phyloP scores from a whole-genome alignment of 805 yeast species.

The Saccharomyces cerevisiae region DNA sequence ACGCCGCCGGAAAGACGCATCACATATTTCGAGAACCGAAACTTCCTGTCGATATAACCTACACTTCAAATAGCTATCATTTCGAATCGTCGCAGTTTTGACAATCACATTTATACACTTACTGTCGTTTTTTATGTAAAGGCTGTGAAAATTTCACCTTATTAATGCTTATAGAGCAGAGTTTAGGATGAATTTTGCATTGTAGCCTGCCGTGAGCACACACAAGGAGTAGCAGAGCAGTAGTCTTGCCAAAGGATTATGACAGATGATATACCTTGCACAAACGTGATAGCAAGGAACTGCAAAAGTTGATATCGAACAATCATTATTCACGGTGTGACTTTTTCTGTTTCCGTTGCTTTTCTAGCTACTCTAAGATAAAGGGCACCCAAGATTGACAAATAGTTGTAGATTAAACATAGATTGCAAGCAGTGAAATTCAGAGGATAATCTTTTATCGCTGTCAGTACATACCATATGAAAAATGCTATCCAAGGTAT shows the following conservation, averaged over 20 bases:
- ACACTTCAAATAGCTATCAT: background rate
- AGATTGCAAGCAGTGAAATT: background rate
- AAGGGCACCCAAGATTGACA: background rate
- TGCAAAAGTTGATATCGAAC: background rate
- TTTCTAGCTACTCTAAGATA: background rate
- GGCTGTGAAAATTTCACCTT: background rate
- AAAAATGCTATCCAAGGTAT: conserved; percentile 7
- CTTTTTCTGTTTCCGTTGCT: background rate
- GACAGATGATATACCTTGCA: background rate
- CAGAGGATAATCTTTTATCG: background rate
- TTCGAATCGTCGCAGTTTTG: too few species aligned
- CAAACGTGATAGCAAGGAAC: background rate
- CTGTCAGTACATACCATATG: background rate
- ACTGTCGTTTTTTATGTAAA: too few species aligned
- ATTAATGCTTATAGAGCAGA: background rate
- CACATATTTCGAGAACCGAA: background rate
- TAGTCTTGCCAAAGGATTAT: background rate
- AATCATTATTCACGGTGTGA: background rate
- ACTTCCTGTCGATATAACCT: background rate
- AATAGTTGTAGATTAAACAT: background rate
- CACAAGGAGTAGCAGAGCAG: background rate
- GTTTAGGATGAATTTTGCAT: too few species aligned
- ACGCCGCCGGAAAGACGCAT: background rate
- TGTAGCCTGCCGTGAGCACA: background rate
- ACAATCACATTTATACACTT: too few species aligned